Evolutionary conservation across 2,329 filamentous ascomycete genomes (phyloP).

Genomic region (Colletotrichum tropicicola): DNA sequence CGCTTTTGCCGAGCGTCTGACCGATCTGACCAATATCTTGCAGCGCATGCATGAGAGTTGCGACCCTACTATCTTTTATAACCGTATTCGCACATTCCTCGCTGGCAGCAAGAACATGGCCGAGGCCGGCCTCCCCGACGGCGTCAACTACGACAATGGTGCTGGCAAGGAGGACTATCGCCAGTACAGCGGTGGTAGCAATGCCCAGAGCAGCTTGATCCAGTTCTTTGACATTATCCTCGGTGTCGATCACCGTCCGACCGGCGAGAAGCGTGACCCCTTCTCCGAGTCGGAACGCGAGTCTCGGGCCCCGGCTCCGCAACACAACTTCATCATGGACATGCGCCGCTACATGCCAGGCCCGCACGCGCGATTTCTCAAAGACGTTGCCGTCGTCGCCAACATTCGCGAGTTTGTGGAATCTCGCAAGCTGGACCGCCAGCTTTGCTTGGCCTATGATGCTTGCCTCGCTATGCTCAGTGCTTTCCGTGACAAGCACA

Average conservation of each 20-base stretch:
- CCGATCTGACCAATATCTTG: constrained; percentile 82
- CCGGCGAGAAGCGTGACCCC: constrained; percentile 71
- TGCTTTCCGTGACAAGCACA: constrained; percentile 88
- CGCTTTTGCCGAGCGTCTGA: constrained; percentile 85
- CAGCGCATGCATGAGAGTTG: constrained; percentile 95
- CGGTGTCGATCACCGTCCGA: constrained; percentile 89
- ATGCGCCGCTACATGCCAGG: constrained; percentile 99
- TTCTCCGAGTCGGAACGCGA: constrained; percentile 57
- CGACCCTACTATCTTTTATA: constrained; percentile 93
- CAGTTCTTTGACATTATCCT: constrained; percentile 97
- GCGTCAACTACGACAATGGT: constrained; percentile 88
- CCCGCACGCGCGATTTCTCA: constrained; percentile 86
- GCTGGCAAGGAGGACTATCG: constrained; percentile 74
- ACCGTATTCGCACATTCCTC: constrained; percentile 94
- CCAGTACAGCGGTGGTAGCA: constrained; percentile 93
- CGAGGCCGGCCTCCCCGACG: constrained; percentile 88
- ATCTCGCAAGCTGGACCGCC: constrained; percentile 64
- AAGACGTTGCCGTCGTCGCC: constrained; percentile 79
- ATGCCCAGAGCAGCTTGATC: constrained; percentile 95
- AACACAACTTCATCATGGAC: constrained; percentile 93
- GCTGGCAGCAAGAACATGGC: constrained; percentile 98
- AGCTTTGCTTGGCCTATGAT: constrained; percentile 85
- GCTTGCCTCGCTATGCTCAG: constrained; percentile 80
- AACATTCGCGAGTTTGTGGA: constrained; percentile 90
- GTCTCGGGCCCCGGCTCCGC: constrained; percentile 43